A percentile compares a stretch with the other conserved stretches of the same genome.
Evolutionary conservation across 176 grass and related monocot genomes (phyloP).

Genomic region (Rhynchospora breviuscula): DNA sequence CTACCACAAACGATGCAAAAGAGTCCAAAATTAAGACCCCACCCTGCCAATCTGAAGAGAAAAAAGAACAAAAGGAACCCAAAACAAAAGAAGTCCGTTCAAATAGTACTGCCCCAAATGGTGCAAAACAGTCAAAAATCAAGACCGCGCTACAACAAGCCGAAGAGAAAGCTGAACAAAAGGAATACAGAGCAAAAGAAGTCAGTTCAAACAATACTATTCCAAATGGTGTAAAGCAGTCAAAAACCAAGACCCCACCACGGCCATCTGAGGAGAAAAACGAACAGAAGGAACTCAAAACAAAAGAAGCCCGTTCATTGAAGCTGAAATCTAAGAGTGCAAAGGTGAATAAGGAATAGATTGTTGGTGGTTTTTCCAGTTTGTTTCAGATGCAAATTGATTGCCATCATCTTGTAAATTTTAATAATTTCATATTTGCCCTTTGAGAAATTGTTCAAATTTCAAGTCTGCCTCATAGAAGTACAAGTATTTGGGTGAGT

Average conservation of each 20-base stretch:
- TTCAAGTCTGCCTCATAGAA: not conserved
- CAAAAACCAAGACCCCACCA: conserved; percentile 37
- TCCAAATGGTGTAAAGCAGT: conserved; percentile 34
- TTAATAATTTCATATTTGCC: not conserved
- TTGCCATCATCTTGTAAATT: conserved; percentile 11
- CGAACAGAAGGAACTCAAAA: conserved; percentile 28
- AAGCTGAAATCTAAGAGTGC: conserved; percentile 40
- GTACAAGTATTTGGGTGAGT: not conserved
- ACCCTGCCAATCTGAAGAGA: conserved; percentile 35
- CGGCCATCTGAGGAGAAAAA: conserved; percentile 39
- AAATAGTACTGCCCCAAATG: conserved; percentile 33
- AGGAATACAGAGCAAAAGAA: conserved; percentile 38
- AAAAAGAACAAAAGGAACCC: conserved; percentile 28
- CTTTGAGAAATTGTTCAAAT: conserved; percentile 4
- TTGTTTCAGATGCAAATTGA: not conserved
- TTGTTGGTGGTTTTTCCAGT: not conserved
- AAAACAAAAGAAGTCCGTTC: conserved; percentile 32
- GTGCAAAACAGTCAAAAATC: conserved; percentile 41
- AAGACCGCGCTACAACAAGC: conserved; percentile 29
- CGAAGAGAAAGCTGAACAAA: conserved; percentile 35
- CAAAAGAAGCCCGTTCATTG: conserved; percentile 30
- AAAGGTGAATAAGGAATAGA: conserved; percentile 40
- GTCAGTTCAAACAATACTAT: conserved; percentile 28
- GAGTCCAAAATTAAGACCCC: conserved; percentile 35
- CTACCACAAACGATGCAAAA: conserved; percentile 37